phyloP scores from a whole-genome alignment of 2,329 filamentous ascomycete genomes.

The Aspergillus sclerotialis region DNA sequence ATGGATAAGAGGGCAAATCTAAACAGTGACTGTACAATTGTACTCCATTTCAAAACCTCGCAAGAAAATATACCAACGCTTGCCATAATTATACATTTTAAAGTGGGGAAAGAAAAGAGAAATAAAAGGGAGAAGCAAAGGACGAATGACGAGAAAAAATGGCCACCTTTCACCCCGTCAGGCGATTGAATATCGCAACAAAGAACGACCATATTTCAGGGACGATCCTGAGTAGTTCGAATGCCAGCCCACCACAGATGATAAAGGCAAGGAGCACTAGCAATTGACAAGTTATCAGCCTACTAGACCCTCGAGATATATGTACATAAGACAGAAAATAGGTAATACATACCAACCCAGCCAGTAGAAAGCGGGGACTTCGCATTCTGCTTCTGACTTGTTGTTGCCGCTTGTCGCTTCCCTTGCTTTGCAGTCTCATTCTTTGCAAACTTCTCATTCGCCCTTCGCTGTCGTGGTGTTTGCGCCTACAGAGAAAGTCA shows the following conservation, averaged over 20 bases:
- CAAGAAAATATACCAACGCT: too few relatives aligned
- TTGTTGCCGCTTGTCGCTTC: slow-evolving; percentile 39
- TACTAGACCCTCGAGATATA: too few relatives aligned
- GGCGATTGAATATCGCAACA: slow-evolving; percentile 19
- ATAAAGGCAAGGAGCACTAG: slow-evolving; percentile 57
- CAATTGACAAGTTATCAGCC: too few relatives aligned
- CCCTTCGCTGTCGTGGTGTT: slow-evolving; percentile 59
- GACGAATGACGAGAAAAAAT: too few relatives aligned
- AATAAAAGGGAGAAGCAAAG: too few relatives aligned
- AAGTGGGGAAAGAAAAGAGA: too few relatives aligned
- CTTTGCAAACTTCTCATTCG: slow-evolving; percentile 56
- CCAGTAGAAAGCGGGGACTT: slow-evolving; percentile 50
- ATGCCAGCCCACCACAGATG: slow-evolving; percentile 53
- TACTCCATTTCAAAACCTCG: too few relatives aligned
- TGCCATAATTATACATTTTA: too few relatives aligned
- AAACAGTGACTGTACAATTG: too few relatives aligned
- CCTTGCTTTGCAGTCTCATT: slow-evolving; percentile 55
- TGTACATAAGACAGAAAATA: too few relatives aligned
- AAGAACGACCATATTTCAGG: slow-evolving; percentile 34
- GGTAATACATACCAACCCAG: slow-evolving; percentile 53
- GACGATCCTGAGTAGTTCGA: slow-evolving; percentile 47
- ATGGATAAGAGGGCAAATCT: too few relatives aligned
- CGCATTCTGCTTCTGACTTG: slow-evolving; percentile 42
- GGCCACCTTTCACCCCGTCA: slow-evolving; percentile 12
- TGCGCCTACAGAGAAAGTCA: slow-evolving; percentile 44